Percentiles rank a stretch among this genome's conserved stretches.
Evolutionary conservation across 2,329 filamentous ascomycete genomes (phyloP).

Genomic region (Colletotrichum lupini): DNA sequence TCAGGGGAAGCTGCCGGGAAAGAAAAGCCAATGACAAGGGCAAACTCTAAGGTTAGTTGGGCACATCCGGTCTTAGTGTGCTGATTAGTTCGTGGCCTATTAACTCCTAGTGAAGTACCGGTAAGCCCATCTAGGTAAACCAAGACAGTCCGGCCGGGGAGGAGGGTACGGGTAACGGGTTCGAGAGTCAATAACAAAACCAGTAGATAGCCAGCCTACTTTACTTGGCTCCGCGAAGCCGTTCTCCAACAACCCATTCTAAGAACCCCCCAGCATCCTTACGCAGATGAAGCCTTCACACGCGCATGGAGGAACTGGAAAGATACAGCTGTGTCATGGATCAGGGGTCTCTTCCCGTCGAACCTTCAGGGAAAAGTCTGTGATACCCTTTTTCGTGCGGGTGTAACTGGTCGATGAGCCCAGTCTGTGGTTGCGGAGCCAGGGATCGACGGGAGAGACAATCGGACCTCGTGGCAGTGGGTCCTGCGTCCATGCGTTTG

Average conservation of each 20-base stretch:
- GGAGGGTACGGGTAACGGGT: background rate
- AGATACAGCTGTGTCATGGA: background rate
- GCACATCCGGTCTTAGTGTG: conserved; percentile 6
- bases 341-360: background rate
- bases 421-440: background rate
- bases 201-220: too few species aligned
- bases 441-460: background rate
- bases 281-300: background rate
- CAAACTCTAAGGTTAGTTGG: conserved; percentile 2
- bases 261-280: background rate
- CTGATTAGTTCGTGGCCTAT: background rate
- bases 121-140: background rate
- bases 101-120: background rate
- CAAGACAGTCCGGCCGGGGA: background rate
- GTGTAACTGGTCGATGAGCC: background rate
- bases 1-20: conserved; percentile 1
- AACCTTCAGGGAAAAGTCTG: background rate
- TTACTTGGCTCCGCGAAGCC: too few species aligned
- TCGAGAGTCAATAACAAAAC: conserved; percentile 3
- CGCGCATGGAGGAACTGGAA: background rate
- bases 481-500: background rate
- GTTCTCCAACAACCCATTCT: background rate
- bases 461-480: conserved; percentile 16
- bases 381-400: background rate
- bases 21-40: background rate